phyloP scores from a whole-genome alignment of 805 yeast species.

The Spathaspora gorwiae region DNA sequence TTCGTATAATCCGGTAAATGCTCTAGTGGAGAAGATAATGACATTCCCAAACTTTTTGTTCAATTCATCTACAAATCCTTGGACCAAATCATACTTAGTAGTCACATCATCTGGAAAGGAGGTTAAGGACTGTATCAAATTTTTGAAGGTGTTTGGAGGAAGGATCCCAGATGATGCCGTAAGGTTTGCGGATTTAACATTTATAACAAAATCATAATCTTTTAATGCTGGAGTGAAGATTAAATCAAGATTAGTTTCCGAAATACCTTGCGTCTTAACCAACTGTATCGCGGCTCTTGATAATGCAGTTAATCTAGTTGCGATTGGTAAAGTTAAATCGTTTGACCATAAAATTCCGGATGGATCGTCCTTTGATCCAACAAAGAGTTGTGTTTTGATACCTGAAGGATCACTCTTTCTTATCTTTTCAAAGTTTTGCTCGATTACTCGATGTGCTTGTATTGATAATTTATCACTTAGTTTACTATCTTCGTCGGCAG shows the following conservation, averaged over 20 bases:
- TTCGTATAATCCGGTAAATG: conserved; percentile 49
- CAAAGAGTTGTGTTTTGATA: conserved; percentile 70
- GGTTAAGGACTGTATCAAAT: conserved; percentile 44
- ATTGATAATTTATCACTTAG: conserved; percentile 60
- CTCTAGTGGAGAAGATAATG: conserved; percentile 64
- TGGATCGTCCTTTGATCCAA: conserved; percentile 80
- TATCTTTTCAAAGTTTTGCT: conserved; percentile 58
- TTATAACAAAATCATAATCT: conserved; percentile 80
- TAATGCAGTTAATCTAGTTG: conserved; percentile 82
- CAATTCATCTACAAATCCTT: conserved; percentile 56
- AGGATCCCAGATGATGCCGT: conserved; percentile 53
- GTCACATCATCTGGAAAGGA: conserved; percentile 44
- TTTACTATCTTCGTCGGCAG: conserved; percentile 31
- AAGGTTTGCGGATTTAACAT: conserved; percentile 41
- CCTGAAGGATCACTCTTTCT: conserved; percentile 81
- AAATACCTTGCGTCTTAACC: conserved; percentile 42
- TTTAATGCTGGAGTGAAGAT: conserved; percentile 76
- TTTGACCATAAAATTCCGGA: conserved; percentile 82
- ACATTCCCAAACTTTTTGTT: conserved; percentile 59
- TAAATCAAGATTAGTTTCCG: conserved; percentile 38
- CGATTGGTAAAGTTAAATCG: conserved; percentile 62
- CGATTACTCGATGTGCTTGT: conserved; percentile 57
- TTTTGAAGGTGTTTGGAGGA: conserved; percentile 54
- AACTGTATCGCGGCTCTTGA: conserved; percentile 68
- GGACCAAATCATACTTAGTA: conserved; percentile 56